Evolutionary conservation across 139 green algal species (phyloP).

Genomic region (Eudorina sp.): DNA sequence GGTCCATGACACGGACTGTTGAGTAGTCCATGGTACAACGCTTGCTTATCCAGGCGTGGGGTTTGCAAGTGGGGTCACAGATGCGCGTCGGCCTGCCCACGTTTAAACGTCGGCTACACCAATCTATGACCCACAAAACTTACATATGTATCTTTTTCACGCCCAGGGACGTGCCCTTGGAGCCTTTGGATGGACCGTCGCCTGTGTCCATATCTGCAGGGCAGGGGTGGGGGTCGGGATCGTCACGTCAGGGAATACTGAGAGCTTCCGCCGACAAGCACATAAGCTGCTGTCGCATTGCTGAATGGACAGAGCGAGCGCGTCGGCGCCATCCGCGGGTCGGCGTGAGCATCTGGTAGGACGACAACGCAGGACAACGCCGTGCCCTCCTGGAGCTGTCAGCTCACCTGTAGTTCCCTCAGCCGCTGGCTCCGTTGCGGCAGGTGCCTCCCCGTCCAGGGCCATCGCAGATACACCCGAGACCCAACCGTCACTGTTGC

Average conservation of each 20-base stretch:
- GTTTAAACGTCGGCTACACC: no score
- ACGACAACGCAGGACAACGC: no score
- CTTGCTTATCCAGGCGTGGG: no score
- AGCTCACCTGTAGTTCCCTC: not conserved
- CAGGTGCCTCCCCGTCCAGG: not conserved
- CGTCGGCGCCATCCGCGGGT: no score
- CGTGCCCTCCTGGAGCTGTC: no score
- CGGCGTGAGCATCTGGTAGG: no score
- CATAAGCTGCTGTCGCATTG: not conserved
- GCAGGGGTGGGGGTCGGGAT: not conserved
- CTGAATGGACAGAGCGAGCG: not conserved
- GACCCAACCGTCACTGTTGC: not conserved
- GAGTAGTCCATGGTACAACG: no score
- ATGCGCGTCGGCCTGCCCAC: no score
- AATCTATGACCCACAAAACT: no score
- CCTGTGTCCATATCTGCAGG: constrained; percentile 28
- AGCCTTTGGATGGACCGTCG: not conserved
- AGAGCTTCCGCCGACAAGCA: not conserved
- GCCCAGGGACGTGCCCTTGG: not conserved
- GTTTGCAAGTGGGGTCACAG: no score
- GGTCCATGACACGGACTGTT: no score
- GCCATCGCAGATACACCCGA: constrained; percentile 32
- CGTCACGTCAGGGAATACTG: not conserved
- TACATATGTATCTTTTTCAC: constrained; percentile 11
- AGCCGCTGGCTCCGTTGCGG: not conserved